Evolutionary conservation across 2,329 filamentous ascomycete species (phyloP), one percentile per base, ranked within the genome.

Genomic region (Sporothrix protearum): DNA sequence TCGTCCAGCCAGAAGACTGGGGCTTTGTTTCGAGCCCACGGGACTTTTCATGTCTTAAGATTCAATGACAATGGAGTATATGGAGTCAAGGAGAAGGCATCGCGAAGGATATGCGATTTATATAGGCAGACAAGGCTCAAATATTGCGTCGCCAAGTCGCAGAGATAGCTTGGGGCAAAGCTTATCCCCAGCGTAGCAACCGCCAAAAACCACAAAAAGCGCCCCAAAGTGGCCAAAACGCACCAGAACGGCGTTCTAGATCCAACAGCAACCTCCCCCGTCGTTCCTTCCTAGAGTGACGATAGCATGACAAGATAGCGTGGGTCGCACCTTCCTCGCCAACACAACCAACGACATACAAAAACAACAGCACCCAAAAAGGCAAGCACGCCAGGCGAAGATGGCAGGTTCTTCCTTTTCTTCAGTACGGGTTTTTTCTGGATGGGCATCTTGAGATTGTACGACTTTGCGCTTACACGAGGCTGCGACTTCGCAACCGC

Each of bases 241-340:
- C 4, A 9, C 49, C 22, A n/a, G 6, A 22, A 51, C 49, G 49
- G 49, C 49, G 42, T 19, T 47, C 42, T 47, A 47, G 19, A 49
- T 28, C 42, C 63, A 66, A 12, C 63, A 14, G 42, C 33, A n/a
- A 22, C 22, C 39, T 9, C 25, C 7, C 28, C 22, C 22, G 19
- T 9, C 25, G 42, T 14, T 42, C 59, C 39, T 66, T 45, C 63
- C 42, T 49, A n/a, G 42, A 66, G 47, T 25, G 47, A 39, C 45
- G 64, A 68, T 68, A 68, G 47, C 64, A 53, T 68, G 64, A 14
- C 33, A 19, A 51, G 63, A 67, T 67, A 67, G 63, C 63, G 63
- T 67, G 42, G 63, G 39, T n/a, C 63, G 28, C 42, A 25, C 63
- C 63, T 49, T 49, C 42, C 42, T 66, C 63, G 14, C 45, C 63